Conservation (phyloP, 23 red algal species). For the Gracilariopsis chorda region DNA sequence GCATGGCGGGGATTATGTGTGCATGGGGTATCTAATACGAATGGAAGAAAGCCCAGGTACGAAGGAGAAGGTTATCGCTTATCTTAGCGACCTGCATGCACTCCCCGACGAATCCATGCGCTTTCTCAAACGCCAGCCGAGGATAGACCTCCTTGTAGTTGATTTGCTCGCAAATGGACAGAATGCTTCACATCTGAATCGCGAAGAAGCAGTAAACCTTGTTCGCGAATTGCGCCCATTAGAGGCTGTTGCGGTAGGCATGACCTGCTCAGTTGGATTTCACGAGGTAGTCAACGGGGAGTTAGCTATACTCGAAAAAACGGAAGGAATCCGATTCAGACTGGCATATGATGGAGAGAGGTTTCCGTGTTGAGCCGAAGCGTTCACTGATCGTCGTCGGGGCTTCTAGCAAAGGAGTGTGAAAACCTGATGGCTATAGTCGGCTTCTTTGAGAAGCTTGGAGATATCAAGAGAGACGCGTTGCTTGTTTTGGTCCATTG, state of each 20-base stretch:
- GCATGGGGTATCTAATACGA: slow-evolving; percentile 51
- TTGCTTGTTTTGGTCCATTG: no score
- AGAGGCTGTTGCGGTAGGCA: slow-evolving; percentile 50
- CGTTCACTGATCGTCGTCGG: no score
- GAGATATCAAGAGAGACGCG: no score
- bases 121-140: slow-evolving; percentile 17
- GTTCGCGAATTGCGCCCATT: slow-evolving; percentile 31
- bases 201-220: slow-evolving; percentile 9
- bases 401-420: no score
- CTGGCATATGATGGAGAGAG: slow-evolving; percentile 64
- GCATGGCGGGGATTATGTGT: slow-evolving; percentile 57
- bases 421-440: no score
- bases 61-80: slow-evolving; percentile 15
- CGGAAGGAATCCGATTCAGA: slow-evolving; percentile 38
- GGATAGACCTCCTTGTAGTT: slow-evolving; percentile 55
- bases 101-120: slow-evolving; percentile 12
- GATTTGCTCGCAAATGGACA: slow-evolving; percentile 26
- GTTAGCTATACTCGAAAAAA: not conserved
- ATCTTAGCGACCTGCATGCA: slow-evolving; percentile 39
- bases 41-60: not conserved
- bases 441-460: no score
- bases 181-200: slow-evolving; percentile 25
- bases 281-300: slow-evolving; percentile 43
- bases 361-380: slow-evolving; percentile 29
- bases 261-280: slow-evolving; percentile 57